Evolutionary conservation across 2,329 filamentous ascomycete species (phyloP), one percentile per base, ranked within the genome.

Genomic region (Boeremia lycopersici): DNA sequence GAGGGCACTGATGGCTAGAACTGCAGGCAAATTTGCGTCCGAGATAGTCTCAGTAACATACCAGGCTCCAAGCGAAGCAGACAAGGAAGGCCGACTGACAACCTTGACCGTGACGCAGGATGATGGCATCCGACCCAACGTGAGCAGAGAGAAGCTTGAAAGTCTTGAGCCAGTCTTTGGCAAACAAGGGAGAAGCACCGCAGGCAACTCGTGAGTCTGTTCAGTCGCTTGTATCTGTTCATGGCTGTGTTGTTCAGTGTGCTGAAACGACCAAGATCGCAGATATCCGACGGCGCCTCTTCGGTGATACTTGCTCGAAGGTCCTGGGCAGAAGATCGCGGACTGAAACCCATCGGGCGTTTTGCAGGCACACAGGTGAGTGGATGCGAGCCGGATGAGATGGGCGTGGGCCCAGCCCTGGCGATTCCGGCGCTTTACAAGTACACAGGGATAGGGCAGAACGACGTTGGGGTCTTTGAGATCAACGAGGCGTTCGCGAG

Each of bases 401-500:
- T 99, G 95, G 95, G 93, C 59, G 96, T 97, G 63, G 89, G 90
- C 48, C 90, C 90, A 36, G 86, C 87, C 45, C 77, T 82, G 53
- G 84, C 85, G n/a, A 85, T 87, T 59, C 85, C 85, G 58, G 97
- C 97, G 83, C 84, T 98, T 41, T 84, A 97, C 43, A 78, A 80
- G 71, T 89, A 93, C 78, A 86, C 88, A 80, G 86, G 88, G 74
- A 78, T 98, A 57, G 85, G 83, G 30, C 81, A 96, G 50, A 84
- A 88, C 55, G 93, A 98, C 68, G 84, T 95, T 57, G 95, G 98
- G 71, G 84, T 98, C 42, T 82, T 93, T 64, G 93, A 98, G 83
- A 78, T 99, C 71, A 98, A 98, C 79, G 93, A 98, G 82, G 93
- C 95, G 1, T 98, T 98, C 70, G 93, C 93, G 30, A 95, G 90